phyloP scores from a whole-genome alignment of 306 rosid species.

The Cucurbita ficifolia region DNA sequence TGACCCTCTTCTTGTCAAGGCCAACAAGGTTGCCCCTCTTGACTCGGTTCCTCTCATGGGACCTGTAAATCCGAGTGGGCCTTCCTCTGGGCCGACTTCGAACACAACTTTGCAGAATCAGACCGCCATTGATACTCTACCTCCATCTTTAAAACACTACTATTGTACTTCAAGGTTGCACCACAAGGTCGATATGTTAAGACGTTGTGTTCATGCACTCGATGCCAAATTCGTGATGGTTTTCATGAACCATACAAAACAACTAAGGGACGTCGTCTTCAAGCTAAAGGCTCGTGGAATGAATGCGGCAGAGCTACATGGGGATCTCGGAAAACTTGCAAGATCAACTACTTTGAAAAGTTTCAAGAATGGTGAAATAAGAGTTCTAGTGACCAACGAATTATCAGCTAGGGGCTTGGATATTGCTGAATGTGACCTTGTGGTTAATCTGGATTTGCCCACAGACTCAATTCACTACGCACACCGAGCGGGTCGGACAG shows the following conservation, averaged over 20 bases:
- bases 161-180: conserved; percentile 65
- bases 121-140: conserved; percentile 53
- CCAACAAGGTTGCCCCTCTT: conserved; percentile 47
- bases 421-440: conserved; percentile 93
- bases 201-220: conserved; percentile 78
- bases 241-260: conserved; percentile 91
- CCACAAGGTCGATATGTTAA: conserved; percentile 76
- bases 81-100: conserved; percentile 15
- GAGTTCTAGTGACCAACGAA: conserved; percentile 79
- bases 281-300: conserved; percentile 89
- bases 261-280: conserved; percentile 77
- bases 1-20: conserved; percentile 73
- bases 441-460: conserved; percentile 78
- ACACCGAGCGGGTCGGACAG: conserved; percentile 88
- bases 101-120: conserved; percentile 23
- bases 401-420: conserved; percentile 90
- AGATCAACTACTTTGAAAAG: conserved; percentile 73
- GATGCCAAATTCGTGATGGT: conserved; percentile 77
- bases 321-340: conserved; percentile 91
- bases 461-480: conserved; percentile 85
- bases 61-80: conserved; percentile 31
- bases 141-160: conserved; percentile 70
- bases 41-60: conserved; percentile 36
- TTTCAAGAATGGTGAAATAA: conserved; percentile 72
- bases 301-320: conserved; percentile 71